Conservation (phyloP, 2,329 filamentous ascomycete genomes). For the Trichoderma oligosporum region DNA sequence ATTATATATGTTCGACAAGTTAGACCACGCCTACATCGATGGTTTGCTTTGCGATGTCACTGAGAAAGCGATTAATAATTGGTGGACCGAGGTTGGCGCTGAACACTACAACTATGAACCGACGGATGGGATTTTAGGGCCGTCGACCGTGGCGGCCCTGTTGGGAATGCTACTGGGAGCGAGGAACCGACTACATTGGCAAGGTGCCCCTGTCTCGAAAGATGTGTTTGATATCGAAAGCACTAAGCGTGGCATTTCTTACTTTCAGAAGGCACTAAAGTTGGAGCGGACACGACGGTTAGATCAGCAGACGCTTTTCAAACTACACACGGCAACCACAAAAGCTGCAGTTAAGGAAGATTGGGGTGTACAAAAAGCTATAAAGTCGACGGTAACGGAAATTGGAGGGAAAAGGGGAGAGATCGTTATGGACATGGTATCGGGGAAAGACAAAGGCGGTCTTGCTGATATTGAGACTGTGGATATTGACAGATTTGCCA, state of each 20-base stretch:
- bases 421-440: constrained; percentile 92
- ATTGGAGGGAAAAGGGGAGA: constrained; percentile 91
- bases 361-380: constrained; percentile 87
- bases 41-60: constrained; percentile 91
- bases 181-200: constrained; percentile 81
- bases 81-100: constrained; percentile 92
- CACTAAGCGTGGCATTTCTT: constrained; percentile 77
- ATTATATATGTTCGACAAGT: constrained; percentile 78
- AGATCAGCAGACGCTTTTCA: constrained; percentile 77
- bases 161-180: constrained; percentile 86
- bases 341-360: constrained; percentile 86
- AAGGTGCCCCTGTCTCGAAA: constrained; percentile 78
- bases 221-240: constrained; percentile 83
- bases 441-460: constrained; percentile 77
- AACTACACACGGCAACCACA: constrained; percentile 76
- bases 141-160: constrained; percentile 83
- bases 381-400: constrained; percentile 93
- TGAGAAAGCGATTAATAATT: constrained; percentile 83
- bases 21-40: constrained; percentile 86
- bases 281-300: constrained; percentile 72
- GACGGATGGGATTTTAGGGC: constrained; percentile 85
- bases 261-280: constrained; percentile 88
- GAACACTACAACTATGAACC: constrained; percentile 93
- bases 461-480: constrained; percentile 91
- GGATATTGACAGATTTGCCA: constrained; percentile 79